Base-by-base conservation (phyloP, 2,329 filamentous ascomycete genomes). In the Fusarium begoniae region DNA sequence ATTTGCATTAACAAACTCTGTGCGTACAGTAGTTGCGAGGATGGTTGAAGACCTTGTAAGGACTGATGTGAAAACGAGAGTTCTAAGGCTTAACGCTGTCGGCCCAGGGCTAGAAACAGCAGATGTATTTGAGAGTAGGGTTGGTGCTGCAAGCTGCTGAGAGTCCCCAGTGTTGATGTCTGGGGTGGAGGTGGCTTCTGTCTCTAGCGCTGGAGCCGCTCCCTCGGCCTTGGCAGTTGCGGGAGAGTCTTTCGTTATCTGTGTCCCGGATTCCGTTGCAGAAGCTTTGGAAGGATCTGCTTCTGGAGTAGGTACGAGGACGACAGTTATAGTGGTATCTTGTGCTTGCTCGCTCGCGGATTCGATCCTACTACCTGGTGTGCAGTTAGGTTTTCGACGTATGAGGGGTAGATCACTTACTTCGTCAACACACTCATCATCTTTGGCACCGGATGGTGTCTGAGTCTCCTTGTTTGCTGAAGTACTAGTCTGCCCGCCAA, bases 371-470 rank as follows among this genome's bases (percentile, higher is more conserved):
- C 72, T 58, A 57, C 66, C 69, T 72, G 77, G 66, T 47, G 67
- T 70, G 77, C 78, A 80, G 71, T 80, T 75, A 77, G 73, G 55
- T 47, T 75, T 79, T 69, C 75, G 69, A 30, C 66, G 72, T 40
- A 72, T 70, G 18, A 76, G 54, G 30, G 77, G 55, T 32, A 73
- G 68, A 30, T 62, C 75, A 77, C 79, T 76, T 68, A 80, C 79
- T 64, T 73, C 37, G 17, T 71, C 69, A 35, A 32, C 24, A 40
- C 69, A 75, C n/a, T 40, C 63, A 13, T 48, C 32, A 37, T 55
- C 47, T 55, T 32, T 30, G 28, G 43, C 67, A 40, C 60, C 30
- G 6, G 43, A 48, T 26, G 47, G 37, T 18, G 48, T 43, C n/a
- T 57, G 45, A 4, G 15, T 57, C 43, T 41, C 50, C 38, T 66